Base-by-base conservation (phyloP, 176 grass and related monocot species). In the Bolboschoenus planiculmis region DNA sequence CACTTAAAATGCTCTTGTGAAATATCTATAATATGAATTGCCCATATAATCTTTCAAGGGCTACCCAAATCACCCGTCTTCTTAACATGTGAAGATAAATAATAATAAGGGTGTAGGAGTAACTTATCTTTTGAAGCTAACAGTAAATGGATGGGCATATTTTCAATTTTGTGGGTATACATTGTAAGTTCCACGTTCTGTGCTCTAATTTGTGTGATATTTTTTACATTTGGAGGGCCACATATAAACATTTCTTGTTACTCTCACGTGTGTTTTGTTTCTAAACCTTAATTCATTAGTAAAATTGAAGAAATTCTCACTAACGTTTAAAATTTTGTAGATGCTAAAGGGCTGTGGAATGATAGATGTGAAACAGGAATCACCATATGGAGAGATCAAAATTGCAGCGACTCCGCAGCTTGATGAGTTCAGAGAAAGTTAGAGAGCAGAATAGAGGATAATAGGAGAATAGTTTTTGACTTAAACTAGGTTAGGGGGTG, bases 301-400 rank as follows among this genome's bases (percentile, higher is more conserved):
- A 62, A 61, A 29, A 63, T 64, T 11, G 15, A 60, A 82, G 54
- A 59, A 53, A 54, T 34, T 26, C 7, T 51, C 13, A 54, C 40
- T 53, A 57, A 20, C 33, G 16, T 84, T 63, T 85, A 20, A 44
- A 13, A 66, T 53, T 84, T 18, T 89, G 54, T 87, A 99, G 93
- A 80, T 95, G 70, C 84, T 99, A 67, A 93, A 86, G 80, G 84
- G 83, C 31, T 47, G 18, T 26, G 86, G 56, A 27, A 44, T 89
- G 34, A 78, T 99, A 73, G 76, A 99, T 31, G 91, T 99, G n/a
- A 85, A 87, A 5, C 96, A 99, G 83, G 87, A 85, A n/a, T 76
- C 79, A 26, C 86, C 86, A 18, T 91, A 91, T 2, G 62, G 58
- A 68, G 89, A 90, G 26, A 93, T 99, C 48, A 10, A 85, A 18